Conservation (phyloP, 495 filamentous ascomycete genomes). For the Neurospora tetraspora region DNA sequence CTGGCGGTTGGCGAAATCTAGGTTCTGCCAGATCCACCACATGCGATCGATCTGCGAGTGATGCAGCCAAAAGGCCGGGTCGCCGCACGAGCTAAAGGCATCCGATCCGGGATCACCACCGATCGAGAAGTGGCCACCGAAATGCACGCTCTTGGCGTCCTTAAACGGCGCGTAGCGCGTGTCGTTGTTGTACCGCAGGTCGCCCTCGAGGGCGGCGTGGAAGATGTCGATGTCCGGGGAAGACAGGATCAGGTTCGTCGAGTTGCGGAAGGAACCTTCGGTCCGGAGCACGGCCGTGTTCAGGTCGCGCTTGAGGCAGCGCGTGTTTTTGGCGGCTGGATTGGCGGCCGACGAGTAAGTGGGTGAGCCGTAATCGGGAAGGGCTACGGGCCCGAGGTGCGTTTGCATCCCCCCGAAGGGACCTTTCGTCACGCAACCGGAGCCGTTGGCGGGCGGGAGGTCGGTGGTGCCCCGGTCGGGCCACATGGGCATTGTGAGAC, state of each 20-base stretch:
- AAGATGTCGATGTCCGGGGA: constrained; percentile 42
- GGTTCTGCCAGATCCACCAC: constrained; percentile 63
- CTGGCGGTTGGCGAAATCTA: constrained; percentile 37
- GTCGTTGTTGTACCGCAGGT: constrained; percentile 28
- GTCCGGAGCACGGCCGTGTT: constrained; percentile 32
- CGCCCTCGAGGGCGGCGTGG: constrained; percentile 35
- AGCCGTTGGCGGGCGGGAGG: constrained; percentile 44
- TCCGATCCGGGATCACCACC: constrained; percentile 34
- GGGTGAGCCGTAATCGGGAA: constrained; percentile 21
- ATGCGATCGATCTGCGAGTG: constrained; percentile 57
- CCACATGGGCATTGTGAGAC: constrained; percentile 10
- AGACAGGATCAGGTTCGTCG: constrained; percentile 34
- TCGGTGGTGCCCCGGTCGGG: constrained; percentile 10
- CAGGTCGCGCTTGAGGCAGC: constrained; percentile 59
- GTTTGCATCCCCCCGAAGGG: constrained; percentile 44
- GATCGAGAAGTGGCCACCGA: constrained; percentile 47
- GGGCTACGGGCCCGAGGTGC: constrained; percentile 42
- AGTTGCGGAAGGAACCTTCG: constrained; percentile 36
- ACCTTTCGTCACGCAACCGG: constrained; percentile 53
- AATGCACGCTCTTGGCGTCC: constrained; percentile 44
- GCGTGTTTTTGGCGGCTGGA: constrained; percentile 40
- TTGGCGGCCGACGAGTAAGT: constrained; percentile 10
- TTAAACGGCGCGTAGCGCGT: constrained; percentile 1
- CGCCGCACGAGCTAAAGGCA: constrained; percentile 48
- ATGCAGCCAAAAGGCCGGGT: constrained; percentile 61